Evolutionary conservation across 306 rosid genomes (phyloP).

Genomic region (Fragaria vesca): DNA sequence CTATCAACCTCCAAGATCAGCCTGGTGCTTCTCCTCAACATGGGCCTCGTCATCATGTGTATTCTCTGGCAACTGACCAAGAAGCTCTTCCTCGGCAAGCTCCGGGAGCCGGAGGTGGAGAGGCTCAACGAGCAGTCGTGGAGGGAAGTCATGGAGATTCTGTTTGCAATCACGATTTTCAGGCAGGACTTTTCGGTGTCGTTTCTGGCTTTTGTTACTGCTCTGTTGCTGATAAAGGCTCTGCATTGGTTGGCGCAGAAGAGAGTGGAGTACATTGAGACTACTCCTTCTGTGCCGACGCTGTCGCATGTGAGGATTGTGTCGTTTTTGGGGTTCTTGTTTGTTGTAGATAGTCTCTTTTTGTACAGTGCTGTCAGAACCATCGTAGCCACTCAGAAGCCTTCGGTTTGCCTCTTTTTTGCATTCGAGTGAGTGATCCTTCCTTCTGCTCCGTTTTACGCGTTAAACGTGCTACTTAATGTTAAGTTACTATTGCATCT

Average conservation of each 20-base stretch:
- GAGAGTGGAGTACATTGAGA: slow-evolving; percentile 96
- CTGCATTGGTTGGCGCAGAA: slow-evolving; percentile 98
- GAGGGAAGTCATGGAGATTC: slow-evolving; percentile 99
- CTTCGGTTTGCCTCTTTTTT: slow-evolving; percentile 95
- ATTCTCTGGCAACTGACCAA: slow-evolving; percentile 84
- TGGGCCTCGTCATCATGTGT: slow-evolving; percentile 91
- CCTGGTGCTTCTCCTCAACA: slow-evolving; percentile 90
- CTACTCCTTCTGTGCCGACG: slow-evolving; percentile 80
- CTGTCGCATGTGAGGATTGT: slow-evolving; percentile 87
- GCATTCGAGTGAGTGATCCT: slow-evolving; percentile 81
- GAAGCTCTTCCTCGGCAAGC: slow-evolving; percentile 76
- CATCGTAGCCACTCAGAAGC: slow-evolving; percentile 61
- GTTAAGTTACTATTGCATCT: neutral
- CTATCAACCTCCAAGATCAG: slow-evolving; percentile 96
- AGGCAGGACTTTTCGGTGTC: slow-evolving; percentile 95
- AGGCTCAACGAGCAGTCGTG: slow-evolving; percentile 97
- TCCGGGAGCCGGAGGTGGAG: slow-evolving; percentile 98
- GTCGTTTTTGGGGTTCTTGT: slow-evolving; percentile 88
- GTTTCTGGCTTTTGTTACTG: slow-evolving; percentile 89
- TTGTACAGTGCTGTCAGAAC: slow-evolving; percentile 61
- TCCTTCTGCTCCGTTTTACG: neutral
- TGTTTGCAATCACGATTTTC: slow-evolving; percentile 92
- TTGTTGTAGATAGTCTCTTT: slow-evolving; percentile 71
- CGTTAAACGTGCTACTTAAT: neutral
- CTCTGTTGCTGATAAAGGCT: slow-evolving; percentile 79